These are phyloP conservation scores for Mortierella sp. DNA, from an alignment of 371 early-diverging fungal species.

Conservation along the genomic window DNA sequence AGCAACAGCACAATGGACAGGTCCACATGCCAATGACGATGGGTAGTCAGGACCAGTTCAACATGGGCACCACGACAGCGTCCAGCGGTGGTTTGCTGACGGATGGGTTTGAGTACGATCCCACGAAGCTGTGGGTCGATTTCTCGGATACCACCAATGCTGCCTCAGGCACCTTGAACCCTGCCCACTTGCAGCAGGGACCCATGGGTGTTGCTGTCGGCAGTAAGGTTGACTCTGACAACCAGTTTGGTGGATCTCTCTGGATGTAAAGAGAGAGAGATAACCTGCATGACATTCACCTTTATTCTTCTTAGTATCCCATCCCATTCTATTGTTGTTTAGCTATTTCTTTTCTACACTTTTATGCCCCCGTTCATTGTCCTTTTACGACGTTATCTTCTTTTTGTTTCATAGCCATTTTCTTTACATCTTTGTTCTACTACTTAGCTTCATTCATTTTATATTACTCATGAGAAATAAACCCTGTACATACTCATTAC, in stretches of 20 bases:
- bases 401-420: neutral
- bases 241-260: conserved; percentile 32
- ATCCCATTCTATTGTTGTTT: neutral
- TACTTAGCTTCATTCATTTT: neutral
- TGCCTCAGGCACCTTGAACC: conserved; percentile 21
- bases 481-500: conserved; percentile 1
- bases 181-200: conserved; percentile 32
- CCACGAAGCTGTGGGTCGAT: conserved; percentile 51
- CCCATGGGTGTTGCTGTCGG: conserved; percentile 11
- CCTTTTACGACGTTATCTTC: neutral
- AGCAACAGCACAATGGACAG: conserved; percentile 29
- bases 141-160: conserved; percentile 25
- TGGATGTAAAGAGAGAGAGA: conserved; percentile 37
- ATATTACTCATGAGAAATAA: neutral
- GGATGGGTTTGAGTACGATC: conserved; percentile 39
- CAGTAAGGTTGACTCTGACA: conserved; percentile 15
- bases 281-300: neutral
- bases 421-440: neutral
- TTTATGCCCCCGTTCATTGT: neutral
- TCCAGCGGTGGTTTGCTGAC: conserved; percentile 11
- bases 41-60: conserved; percentile 27
- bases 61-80: conserved; percentile 11
- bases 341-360: neutral
- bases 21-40: conserved; percentile 44
- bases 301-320: neutral